These are phyloP conservation scores for Nicotiana undulata DNA, from an alignment of 257 asterid species.

Conservation along the genomic window DNA sequence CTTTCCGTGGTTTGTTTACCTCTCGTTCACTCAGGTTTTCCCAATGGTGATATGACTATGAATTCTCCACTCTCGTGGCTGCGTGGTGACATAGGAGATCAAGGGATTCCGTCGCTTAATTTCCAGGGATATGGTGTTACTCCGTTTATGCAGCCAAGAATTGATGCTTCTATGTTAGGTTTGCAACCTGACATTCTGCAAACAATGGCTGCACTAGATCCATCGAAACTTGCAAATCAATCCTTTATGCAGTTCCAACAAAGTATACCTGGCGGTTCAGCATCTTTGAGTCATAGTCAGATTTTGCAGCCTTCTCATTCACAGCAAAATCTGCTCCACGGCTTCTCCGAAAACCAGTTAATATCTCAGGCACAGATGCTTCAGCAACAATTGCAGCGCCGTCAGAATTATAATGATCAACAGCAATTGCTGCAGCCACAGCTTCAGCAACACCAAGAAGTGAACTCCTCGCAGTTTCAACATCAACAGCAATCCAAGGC, in stretches of 20 bases:
- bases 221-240: slow-evolving; percentile 49
- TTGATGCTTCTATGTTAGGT: slow-evolving; percentile 56
- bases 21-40: slow-evolving; percentile 40
- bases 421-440: slow-evolving; percentile 38
- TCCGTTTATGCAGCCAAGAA: slow-evolving; percentile 82
- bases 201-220: slow-evolving; percentile 64
- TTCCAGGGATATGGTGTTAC: slow-evolving; percentile 59
- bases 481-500: slow-evolving; percentile 44
- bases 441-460: slow-evolving; percentile 33
- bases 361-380: slow-evolving; percentile 71
- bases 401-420: slow-evolving; percentile 39
- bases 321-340: slow-evolving; percentile 48
- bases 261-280: slow-evolving; percentile 38
- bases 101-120: slow-evolving; percentile 51
- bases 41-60: slow-evolving; percentile 49
- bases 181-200: slow-evolving; percentile 78
- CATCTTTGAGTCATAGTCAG: slow-evolving; percentile 53
- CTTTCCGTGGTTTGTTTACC: not conserved
- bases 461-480: slow-evolving; percentile 38
- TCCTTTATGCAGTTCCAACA: slow-evolving; percentile 65
- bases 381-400: slow-evolving; percentile 59
- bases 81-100: slow-evolving; percentile 61
- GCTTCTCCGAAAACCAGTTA: slow-evolving; percentile 46
- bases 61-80: slow-evolving; percentile 64
- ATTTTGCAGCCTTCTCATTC: slow-evolving; percentile 55